Evolutionary conservation across 257 asterid species (phyloP), one percentile per base, ranked within the genome.

Genomic region (Scutellaria barbata): DNA sequence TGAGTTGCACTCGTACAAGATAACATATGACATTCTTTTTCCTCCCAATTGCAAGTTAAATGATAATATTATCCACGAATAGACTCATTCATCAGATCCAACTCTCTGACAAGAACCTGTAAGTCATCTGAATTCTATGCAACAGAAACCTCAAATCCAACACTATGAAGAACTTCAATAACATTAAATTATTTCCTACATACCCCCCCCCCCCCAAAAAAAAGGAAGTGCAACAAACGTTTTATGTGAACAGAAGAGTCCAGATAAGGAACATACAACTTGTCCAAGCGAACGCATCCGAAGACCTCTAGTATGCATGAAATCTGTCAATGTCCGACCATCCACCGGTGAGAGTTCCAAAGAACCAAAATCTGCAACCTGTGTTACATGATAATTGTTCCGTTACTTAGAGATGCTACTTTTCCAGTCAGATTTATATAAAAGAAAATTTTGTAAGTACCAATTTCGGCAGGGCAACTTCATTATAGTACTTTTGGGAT

Each of bases 351-450:
- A 93, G 66, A 93, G 96, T 79, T 93, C 98, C 86, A 93, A 87
- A 59, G 98, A 93, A 75, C 99, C 99, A 83, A 94, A 94, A 89
- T 94, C 99, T 62, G 96, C 95, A 67, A 94, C 97, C 99, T 94
- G 84, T 65, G 63, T 73, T 50, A 68, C 80, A 84, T 57, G 65
- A 77, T 64, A 74, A 68, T 63, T 68, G 54, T 67, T 55, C 60
- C 42, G 22, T 17, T 65, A 70, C 68, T 48, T 48, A 73, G 63
- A 52, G 58, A 80, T 68, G 74, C 66, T 71, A 73, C 45, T 56
- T 22, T 22, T 57, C 64, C 10, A 63, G 54, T 56, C 60, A 43
- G 64, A 63, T 18, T 62, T 33, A 10, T 52, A 59, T 13, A 58
- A 59, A 74, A 69, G 55, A 68, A 62, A 72, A 33, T 17, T 37